These are phyloP conservation scores for Coriolopsis trogii DNA, from an alignment of 1,284 basidiomycete genomes.

Conservation along the genomic window DNA sequence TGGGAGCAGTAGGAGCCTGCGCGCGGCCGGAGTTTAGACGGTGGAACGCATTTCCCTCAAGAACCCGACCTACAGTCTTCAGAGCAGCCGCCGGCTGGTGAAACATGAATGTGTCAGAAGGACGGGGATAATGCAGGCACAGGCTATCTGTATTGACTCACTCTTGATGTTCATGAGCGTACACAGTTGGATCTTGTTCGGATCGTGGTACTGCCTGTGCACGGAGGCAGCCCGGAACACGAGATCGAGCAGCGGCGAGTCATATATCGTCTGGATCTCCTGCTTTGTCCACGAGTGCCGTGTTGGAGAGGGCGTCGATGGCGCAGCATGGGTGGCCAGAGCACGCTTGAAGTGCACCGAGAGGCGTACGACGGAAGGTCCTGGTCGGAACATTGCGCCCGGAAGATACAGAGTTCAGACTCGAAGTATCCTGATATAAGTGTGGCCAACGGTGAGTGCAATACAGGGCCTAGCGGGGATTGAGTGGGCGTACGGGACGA, in stretches of 20 bases:
- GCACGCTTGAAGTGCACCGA: conserved; percentile 41
- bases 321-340: conserved; percentile 63
- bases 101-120: not conserved
- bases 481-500: conserved; percentile 28
- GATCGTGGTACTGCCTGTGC: conserved; percentile 88
- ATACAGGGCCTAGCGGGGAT: conserved; percentile 21
- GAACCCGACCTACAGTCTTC: conserved; percentile 81
- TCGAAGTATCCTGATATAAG: conserved; percentile 4
- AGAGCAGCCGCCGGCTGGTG: conserved; percentile 88
- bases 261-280: conserved; percentile 79
- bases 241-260: conserved; percentile 83
- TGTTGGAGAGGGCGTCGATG: conserved; percentile 35
- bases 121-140: not conserved
- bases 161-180: conserved; percentile 99
- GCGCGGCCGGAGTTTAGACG: conserved; percentile 7
- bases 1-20: conserved; percentile 97
- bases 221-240: conserved; percentile 84
- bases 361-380: conserved; percentile 21
- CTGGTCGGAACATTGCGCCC: conserved; percentile 34
- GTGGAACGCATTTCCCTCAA: not conserved
- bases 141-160: conserved; percentile 54
- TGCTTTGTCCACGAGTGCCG: conserved; percentile 66
- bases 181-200: conserved; percentile 91
- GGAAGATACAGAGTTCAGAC: not conserved
- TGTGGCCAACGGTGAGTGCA: not conserved